phyloP scores from a whole-genome alignment of 2,329 filamentous ascomycete species.

The Alternaria metachromatica region DNA sequence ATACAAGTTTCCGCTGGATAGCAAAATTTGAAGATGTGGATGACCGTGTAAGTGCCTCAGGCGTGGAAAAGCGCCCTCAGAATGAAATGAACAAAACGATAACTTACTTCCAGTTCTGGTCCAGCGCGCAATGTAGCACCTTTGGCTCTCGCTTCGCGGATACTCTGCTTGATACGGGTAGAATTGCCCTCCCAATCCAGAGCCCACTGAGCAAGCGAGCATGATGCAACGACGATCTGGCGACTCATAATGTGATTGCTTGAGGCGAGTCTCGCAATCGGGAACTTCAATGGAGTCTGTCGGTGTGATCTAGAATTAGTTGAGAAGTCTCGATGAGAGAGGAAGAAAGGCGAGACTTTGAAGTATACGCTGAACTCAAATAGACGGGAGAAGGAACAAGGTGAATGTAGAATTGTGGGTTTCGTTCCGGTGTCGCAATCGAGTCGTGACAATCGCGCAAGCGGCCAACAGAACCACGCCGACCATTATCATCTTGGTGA shows the following conservation, averaged over 20 bases:
- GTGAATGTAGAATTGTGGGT: neutral
- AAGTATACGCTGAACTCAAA: neutral
- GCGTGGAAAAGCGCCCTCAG: neutral
- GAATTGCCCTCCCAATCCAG: neutral
- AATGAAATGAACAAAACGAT: neutral
- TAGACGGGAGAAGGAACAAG: neutral
- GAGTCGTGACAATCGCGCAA: neutral
- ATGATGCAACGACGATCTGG: neutral
- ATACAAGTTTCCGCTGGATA: neutral
- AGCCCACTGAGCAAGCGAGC: neutral
- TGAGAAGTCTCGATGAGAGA: neutral
- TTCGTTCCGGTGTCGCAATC: neutral
- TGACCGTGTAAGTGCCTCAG: neutral
- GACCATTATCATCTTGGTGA: neutral
- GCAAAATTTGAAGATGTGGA: neutral
- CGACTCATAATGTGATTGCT: neutral
- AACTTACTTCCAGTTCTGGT: conserved; percentile 55
- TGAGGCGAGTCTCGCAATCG: neutral
- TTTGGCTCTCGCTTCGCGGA: conserved; percentile 45
- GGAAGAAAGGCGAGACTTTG: neutral
- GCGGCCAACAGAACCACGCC: neutral
- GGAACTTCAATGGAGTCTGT: neutral
- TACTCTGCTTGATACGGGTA: neutral
- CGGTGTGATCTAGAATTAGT: neutral
- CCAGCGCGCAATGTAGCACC: conserved; percentile 24